Conservation (phyloP, 2,329 filamentous ascomycete species). For the Endocalyx cinctus region DNA sequence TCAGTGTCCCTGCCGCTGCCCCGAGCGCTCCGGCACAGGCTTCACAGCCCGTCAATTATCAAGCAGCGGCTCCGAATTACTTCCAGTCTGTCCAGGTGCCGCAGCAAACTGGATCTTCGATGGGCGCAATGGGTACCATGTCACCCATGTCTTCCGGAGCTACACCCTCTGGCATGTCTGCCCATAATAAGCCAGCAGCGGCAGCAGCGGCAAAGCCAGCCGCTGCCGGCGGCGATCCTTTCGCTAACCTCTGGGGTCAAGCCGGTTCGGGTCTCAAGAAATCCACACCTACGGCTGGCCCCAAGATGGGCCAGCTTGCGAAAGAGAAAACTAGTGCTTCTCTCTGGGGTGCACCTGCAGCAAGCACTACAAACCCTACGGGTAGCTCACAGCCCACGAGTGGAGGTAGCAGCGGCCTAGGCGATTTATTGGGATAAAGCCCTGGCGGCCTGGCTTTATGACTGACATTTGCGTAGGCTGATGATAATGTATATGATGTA, state of each 20-base stretch:
- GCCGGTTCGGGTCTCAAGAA: constrained; percentile 68
- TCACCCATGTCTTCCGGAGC: constrained; percentile 16
- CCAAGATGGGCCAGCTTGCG: constrained; percentile 89
- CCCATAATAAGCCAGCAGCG: constrained; percentile 43
- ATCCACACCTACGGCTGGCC: constrained; percentile 57
- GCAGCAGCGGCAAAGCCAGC: constrained; percentile 46
- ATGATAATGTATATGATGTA: no score
- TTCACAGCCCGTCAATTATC: constrained; percentile 60
- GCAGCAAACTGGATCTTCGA: constrained; percentile 29
- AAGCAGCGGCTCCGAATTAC: constrained; percentile 84
- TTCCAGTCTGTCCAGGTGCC: constrained; percentile 69
- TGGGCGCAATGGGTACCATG: constrained; percentile 14
- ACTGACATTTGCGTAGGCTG: no score
- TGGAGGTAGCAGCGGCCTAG: constrained; percentile 23
- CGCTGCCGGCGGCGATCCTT: constrained; percentile 76
- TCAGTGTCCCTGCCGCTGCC: constrained; percentile 43
- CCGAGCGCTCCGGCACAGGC: constrained; percentile 36
- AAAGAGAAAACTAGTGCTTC: constrained; percentile 95
- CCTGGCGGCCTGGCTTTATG: no score
- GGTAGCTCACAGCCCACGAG: constrained; percentile 7
- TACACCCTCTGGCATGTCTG: constrained; percentile 32
- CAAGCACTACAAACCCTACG: constrained; percentile 18
- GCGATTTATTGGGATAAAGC: constrained; percentile 27
- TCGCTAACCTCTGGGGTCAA: constrained; percentile 80
- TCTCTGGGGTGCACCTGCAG: constrained; percentile 77